phyloP scores from a whole-genome alignment of 1,284 basidiomycete species.

The Flammula alnicola region DNA sequence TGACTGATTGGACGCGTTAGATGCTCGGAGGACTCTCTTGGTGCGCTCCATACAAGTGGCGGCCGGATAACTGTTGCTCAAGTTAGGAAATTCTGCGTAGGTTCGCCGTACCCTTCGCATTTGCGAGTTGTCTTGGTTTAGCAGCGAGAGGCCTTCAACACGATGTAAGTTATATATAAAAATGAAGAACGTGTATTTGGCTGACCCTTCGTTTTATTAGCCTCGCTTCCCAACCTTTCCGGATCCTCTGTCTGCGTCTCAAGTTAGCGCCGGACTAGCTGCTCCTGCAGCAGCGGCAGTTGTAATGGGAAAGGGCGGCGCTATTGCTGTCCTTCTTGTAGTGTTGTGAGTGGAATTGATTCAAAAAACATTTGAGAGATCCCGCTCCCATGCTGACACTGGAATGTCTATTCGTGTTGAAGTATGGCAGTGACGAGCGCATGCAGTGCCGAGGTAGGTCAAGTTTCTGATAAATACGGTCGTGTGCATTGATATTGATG shows the following conservation, averaged over 20 bases:
- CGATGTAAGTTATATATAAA: conserved; percentile 39
- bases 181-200: no score
- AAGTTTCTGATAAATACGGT: no score
- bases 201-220: no score
- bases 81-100: no score
- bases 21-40: conserved; percentile 66
- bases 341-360: conserved; percentile 57
- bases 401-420: not conserved
- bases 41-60: conserved; percentile 41
- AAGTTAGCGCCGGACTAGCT: conserved; percentile 56
- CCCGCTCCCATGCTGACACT: no score
- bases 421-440: conserved; percentile 65
- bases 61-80: no score
- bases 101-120: conserved; percentile 60
- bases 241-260: conserved; percentile 49
- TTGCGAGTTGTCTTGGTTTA: conserved; percentile 61
- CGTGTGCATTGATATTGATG: not conserved
- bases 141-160: conserved; percentile 54
- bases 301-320: conserved; percentile 56
- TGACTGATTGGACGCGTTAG: no score
- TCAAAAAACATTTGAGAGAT: no score
- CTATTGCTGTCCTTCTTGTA: conserved; percentile 54
- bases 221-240: conserved; percentile 60
- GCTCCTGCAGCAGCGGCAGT: conserved; percentile 57
- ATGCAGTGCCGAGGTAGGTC: conserved; percentile 52